Evolutionary conservation across 192 early-diverging fungal genomes (phyloP).

Genomic region (Coemansia sp.): DNA sequence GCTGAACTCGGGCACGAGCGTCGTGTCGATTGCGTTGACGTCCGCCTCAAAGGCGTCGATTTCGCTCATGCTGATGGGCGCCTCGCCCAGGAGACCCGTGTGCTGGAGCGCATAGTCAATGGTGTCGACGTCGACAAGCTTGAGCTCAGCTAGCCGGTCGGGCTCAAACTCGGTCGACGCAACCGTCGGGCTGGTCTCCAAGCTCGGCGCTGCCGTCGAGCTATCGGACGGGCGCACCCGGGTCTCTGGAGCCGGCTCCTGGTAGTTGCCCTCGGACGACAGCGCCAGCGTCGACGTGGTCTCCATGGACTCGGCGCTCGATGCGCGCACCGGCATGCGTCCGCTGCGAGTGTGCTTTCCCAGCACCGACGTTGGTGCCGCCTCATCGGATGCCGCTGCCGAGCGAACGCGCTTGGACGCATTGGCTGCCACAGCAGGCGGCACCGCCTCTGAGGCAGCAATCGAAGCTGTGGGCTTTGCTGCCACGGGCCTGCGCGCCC

Average conservation of each 20-base stretch:
- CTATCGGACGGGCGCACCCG: not conserved
- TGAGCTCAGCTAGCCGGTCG: slow-evolving; percentile 23
- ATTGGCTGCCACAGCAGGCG: not conserved
- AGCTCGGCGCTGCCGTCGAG: not conserved
- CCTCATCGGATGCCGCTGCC: not conserved
- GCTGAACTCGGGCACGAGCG: slow-evolving; percentile 93
- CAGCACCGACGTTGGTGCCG: slow-evolving; percentile 1
- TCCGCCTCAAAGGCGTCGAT: slow-evolving; percentile 75
- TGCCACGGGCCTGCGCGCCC: slow-evolving; percentile 20
- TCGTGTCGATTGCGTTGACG: slow-evolving; percentile 73
- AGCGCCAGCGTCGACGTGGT: not conserved
- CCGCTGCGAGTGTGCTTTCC: slow-evolving; percentile 51
- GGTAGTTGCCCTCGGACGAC: slow-evolving; percentile 2
- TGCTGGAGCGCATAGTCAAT: slow-evolving; percentile 47
- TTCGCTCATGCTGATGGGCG: slow-evolving; percentile 32
- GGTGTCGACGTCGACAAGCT: slow-evolving; percentile 39
- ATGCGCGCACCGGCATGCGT: slow-evolving; percentile 2
- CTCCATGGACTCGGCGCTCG: not conserved
- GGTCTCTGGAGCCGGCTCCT: not conserved
- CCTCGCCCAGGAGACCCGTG: slow-evolving; percentile 38
- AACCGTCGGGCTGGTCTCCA: slow-evolving; percentile 2
- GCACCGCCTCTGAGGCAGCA: not conserved
- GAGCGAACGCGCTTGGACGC: slow-evolving; percentile 23
- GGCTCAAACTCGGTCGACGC: not conserved
- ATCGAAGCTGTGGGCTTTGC: not conserved